These are phyloP conservation scores for Chaetomium tenue DNA, from an alignment of 495 filamentous ascomycete genomes.

Conservation along the genomic window DNA sequence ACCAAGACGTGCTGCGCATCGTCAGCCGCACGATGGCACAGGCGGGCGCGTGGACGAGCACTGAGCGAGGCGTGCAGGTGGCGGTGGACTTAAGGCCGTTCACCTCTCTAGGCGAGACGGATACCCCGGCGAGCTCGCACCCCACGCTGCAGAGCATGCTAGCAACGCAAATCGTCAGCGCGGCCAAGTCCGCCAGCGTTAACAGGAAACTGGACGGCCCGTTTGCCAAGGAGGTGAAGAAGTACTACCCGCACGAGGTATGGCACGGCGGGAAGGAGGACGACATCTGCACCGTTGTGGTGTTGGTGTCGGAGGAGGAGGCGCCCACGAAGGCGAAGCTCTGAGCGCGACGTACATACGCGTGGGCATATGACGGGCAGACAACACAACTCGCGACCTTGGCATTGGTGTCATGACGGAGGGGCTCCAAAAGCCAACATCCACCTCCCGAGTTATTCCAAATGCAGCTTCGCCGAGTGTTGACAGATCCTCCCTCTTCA, in stretches of 20 bases:
- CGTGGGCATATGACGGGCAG: too few relatives aligned
- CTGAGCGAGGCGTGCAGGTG: slow-evolving; percentile 58
- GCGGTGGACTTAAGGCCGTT: slow-evolving; percentile 53
- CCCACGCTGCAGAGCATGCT: slow-evolving; percentile 70
- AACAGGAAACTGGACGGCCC: slow-evolving; percentile 80
- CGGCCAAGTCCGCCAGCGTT: slow-evolving; percentile 80
- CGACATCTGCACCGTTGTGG: slow-evolving; percentile 80
- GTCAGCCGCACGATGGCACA: slow-evolving; percentile 71
- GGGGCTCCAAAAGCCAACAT: background rate
- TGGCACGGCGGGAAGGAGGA: slow-evolving; percentile 89
- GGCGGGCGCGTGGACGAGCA: slow-evolving; percentile 69
- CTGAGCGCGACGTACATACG: slow-evolving; percentile 23
- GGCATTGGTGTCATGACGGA: background rate
- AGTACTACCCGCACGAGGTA: slow-evolving; percentile 74
- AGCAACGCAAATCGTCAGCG: slow-evolving; percentile 69
- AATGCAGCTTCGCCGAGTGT: background rate
- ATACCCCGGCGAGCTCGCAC: slow-evolving; percentile 14
- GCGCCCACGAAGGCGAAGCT: slow-evolving; percentile 41
- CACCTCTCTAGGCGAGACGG: slow-evolving; percentile 44
- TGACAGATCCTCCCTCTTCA: background rate
- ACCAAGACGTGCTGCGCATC: slow-evolving; percentile 78
- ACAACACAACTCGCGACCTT: background rate
- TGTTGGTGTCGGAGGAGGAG: slow-evolving; percentile 61
- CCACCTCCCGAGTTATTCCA: background rate
- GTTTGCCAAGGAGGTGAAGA: slow-evolving; percentile 91